Evolutionary conservation across 2,329 filamentous ascomycete genomes (phyloP).

Genomic region (Penicillium sp.): DNA sequence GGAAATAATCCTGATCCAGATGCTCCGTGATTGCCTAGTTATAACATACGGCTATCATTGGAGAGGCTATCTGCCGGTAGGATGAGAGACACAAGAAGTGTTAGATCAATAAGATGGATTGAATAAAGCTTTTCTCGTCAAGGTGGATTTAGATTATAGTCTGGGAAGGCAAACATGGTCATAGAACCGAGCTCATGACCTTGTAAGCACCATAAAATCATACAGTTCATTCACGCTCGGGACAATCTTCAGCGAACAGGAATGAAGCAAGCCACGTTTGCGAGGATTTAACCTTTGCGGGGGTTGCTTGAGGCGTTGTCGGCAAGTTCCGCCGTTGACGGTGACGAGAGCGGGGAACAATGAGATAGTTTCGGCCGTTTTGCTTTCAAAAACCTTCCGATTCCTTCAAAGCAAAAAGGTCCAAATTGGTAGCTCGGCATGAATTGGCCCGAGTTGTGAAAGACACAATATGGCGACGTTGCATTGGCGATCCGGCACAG

Average conservation of each 20-base stretch:
- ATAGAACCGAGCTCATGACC: neutral
- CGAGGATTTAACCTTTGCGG: neutral
- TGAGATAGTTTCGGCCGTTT: neutral
- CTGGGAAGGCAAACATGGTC: too few relatives aligned
- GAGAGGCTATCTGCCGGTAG: neutral
- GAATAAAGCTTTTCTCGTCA: neutral
- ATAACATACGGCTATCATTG: neutral
- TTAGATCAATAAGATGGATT: neutral
- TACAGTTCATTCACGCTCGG: neutral
- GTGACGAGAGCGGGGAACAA: neutral
- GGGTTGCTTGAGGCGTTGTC: neutral
- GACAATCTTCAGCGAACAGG: neutral
- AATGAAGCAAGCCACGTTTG: neutral
- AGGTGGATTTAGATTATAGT: neutral
- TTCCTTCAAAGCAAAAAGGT: neutral
- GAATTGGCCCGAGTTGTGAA: neutral
- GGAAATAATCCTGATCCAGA: constrained; percentile 34
- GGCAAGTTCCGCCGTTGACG: neutral
- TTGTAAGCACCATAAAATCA: neutral
- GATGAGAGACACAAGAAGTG: too few relatives aligned
- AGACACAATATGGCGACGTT: too few relatives aligned
- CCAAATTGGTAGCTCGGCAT: too few relatives aligned
- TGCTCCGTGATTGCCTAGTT: neutral
- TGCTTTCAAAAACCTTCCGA: neutral
- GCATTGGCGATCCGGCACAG: too few relatives aligned